Evolutionary conservation across 441 rosid species (phyloP).

Genomic region (Omphalea diandra): DNA sequence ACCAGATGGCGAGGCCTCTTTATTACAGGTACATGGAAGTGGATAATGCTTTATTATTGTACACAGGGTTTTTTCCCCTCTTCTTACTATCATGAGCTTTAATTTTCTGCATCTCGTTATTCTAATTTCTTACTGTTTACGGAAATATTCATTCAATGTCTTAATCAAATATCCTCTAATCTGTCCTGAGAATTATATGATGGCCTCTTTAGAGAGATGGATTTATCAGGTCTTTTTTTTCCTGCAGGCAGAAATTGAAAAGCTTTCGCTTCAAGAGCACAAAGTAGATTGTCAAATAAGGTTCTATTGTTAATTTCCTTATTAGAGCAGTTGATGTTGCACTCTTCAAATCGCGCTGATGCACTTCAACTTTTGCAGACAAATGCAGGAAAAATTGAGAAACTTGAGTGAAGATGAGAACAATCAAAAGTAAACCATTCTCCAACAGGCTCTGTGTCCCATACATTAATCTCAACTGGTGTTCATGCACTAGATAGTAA

Average conservation of each 20-base stretch:
- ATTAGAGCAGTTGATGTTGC: conserved; percentile 22
- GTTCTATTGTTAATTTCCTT: conserved; percentile 39
- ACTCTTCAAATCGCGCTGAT: conserved; percentile 35
- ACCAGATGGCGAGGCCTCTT: conserved; percentile 47
- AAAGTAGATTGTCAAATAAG: conserved; percentile 76
- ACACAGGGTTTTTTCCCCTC: background rate
- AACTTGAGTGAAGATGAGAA: conserved; percentile 71
- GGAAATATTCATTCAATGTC: background rate
- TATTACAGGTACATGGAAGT: conserved; percentile 54
- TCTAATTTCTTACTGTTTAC: conserved; percentile 5
- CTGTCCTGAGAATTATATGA: background rate
- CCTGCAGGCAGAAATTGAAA: conserved; percentile 72
- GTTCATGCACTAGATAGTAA: background rate
- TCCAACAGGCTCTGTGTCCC: conserved; percentile 13
- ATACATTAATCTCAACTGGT: background rate
- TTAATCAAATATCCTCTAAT: background rate
- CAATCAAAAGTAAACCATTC: conserved; percentile 61
- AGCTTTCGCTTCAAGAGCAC: conserved; percentile 65
- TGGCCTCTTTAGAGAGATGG: conserved; percentile 13
- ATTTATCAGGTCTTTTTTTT: conserved; percentile 25
- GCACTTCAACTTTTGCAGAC: conserved; percentile 49
- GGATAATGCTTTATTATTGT: conserved; percentile 8
- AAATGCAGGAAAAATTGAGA: conserved; percentile 73
- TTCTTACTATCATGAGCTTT: background rate
- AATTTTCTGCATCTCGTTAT: conserved; percentile 7